Evolutionary conservation across 2,329 filamentous ascomycete genomes (phyloP).

Genomic region (Fusarium sp.): DNA sequence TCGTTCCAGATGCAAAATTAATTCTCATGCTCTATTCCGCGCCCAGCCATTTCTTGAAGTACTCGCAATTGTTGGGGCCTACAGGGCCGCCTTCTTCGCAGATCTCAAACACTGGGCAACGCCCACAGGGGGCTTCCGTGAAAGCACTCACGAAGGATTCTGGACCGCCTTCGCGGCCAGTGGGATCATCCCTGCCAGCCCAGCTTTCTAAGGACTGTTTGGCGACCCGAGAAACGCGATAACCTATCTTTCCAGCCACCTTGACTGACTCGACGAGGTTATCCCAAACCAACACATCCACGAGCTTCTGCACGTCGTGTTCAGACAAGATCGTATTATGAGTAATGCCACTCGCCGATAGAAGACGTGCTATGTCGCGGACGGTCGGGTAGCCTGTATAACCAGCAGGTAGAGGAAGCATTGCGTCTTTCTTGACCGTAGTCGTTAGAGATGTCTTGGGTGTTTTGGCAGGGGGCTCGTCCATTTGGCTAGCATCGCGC

Average conservation of each 20-base stretch:
- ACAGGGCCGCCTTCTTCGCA: constrained; percentile 93
- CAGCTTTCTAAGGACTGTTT: constrained; percentile 57
- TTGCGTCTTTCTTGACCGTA: constrained; percentile 51
- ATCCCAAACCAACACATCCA: constrained; percentile 91
- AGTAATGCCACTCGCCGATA: constrained; percentile 76
- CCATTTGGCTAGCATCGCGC: constrained; percentile 58
- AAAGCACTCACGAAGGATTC: constrained; percentile 73
- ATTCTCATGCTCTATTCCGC: constrained; percentile 49
- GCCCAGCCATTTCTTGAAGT: constrained; percentile 86
- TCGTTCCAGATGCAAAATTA: constrained; percentile 14
- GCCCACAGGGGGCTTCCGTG: constrained; percentile 89
- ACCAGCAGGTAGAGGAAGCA: constrained; percentile 69
- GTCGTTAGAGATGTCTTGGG: constrained; percentile 39
- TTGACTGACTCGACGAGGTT: constrained; percentile 78
- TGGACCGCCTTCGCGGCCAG: constrained; percentile 53
- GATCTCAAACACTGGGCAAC: constrained; percentile 91
- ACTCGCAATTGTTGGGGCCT: constrained; percentile 88
- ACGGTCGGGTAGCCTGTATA: constrained; percentile 86
- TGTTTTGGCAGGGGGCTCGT: constrained; percentile 47
- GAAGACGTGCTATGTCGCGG: constrained; percentile 77
- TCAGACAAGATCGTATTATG: constrained; percentile 77
- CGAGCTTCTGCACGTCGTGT: constrained; percentile 83
- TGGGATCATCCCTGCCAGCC: constrained; percentile 54
- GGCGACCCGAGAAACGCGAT: constrained; percentile 62
- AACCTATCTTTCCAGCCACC: constrained; percentile 62